Conservation (phyloP, 805 yeast species). For the Kodamaea neixiangensis region DNA sequence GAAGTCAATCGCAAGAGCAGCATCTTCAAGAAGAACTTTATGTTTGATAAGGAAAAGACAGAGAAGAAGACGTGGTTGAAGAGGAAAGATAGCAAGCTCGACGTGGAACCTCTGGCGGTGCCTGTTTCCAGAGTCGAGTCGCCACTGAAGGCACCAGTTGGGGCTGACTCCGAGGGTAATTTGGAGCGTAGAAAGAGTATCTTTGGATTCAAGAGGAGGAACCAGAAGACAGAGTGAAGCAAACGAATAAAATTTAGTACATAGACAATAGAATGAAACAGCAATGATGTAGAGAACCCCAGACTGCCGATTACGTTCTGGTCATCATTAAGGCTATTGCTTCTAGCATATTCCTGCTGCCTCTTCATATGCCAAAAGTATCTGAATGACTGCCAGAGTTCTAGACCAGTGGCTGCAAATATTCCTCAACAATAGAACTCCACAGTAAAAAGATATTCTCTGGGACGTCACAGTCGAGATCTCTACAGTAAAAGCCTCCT, state of each 20-base stretch:
- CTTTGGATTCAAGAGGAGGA: slow-evolving; percentile 39
- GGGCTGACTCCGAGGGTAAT: background rate
- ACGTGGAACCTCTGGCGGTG: background rate
- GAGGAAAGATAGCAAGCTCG: slow-evolving; percentile 26
- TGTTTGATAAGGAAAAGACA: slow-evolving; percentile 23
- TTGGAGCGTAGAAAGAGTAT: slow-evolving; percentile 26
- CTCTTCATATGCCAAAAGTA: too few relatives aligned
- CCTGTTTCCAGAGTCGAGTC: slow-evolving; percentile 3
- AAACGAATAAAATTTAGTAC: background rate
- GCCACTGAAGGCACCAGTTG: background rate
- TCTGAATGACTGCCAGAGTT: too few relatives aligned
- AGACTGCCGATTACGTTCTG: too few relatives aligned
- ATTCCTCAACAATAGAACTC: too few relatives aligned
- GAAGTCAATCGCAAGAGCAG: slow-evolving; percentile 9
- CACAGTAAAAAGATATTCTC: too few relatives aligned
- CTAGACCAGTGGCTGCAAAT: too few relatives aligned
- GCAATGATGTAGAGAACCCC: background rate
- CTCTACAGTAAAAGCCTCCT: too few relatives aligned
- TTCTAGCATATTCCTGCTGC: too few relatives aligned
- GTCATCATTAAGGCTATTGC: too few relatives aligned
- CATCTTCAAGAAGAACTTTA: slow-evolving; percentile 35
- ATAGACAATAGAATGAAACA: background rate
- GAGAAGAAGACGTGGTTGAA: slow-evolving; percentile 46
- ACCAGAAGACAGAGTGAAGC: slow-evolving; percentile 6
- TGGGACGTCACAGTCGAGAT: too few relatives aligned